Base-by-base conservation (phyloP, 2,329 filamentous ascomycete species). In the Xylariaceae sp. region DNA sequence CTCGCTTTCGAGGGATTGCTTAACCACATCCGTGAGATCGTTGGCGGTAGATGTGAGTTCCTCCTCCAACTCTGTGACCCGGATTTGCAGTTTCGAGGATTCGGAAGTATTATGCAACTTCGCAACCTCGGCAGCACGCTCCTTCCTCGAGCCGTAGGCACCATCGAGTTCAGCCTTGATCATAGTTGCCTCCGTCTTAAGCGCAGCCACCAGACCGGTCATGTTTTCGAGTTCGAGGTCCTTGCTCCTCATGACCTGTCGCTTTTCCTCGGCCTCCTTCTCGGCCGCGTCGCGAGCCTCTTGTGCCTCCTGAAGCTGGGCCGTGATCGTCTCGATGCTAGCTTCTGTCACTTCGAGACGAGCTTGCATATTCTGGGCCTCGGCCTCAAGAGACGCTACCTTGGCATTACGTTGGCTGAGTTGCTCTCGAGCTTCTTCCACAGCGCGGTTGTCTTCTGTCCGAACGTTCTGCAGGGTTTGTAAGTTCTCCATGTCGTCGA, bases 101-200 rank as follows among this genome's bases (percentile, higher is more conserved):
- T 62, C 73, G n/a, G 69, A 70, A 48, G 67, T 73, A 65, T 80
- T 77, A 57, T 76, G 63, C 42, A 72, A 68, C 41, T 77, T 77
- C 1, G 80, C 80, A 17, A 76, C 75, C 56, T 82, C 79, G 11
- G 77, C 76, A 17, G 80, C 80, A 18, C 81, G 77, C 66, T 83
- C 75, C 50, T 77, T 75, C 51, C 80, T 75, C 49, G 76, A 75
- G 49, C 80, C 80, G 62, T 83, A 82, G 22, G 80, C 80, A 49
- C 78, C 78, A 55, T 84, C 81, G 30, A 84, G 74, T 65, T 84
- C 81, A 15, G 81, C 81, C 60, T 79, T 77, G 44, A 78, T 77
- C 58, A 83, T 75, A 41, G 80, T 81, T 51, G 81, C 71, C 59
- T 83, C 80, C 46, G 79, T 82, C 72, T 83, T 83, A 62, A 80